A percentile compares a stretch with the other conserved stretches of the same genome.
These are phyloP conservation scores for Pythium diclinum DNA, from an alignment of 352 stramenopile species.

Conservation along the genomic window DNA sequence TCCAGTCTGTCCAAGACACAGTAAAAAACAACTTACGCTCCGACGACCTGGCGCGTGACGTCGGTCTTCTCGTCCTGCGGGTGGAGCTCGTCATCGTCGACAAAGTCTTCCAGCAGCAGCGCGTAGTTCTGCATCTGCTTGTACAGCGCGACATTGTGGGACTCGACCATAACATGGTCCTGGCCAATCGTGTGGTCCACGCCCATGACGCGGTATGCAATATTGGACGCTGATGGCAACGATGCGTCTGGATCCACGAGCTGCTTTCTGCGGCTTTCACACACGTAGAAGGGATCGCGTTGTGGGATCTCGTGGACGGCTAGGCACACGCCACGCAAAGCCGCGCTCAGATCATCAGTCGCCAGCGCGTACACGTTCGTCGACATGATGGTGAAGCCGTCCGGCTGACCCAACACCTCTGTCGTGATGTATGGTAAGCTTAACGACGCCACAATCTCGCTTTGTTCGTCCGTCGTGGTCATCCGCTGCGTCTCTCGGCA, in stretches of 20 bases:
- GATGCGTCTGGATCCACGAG: slow-evolving; percentile 8
- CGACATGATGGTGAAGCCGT: slow-evolving; percentile 17
- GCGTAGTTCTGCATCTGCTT: slow-evolving; percentile 25
- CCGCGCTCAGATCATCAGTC: slow-evolving; percentile 21
- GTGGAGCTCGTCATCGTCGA: slow-evolving; percentile 36
- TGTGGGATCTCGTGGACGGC: slow-evolving; percentile 20
- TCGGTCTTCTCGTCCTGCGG: slow-evolving; percentile 15
- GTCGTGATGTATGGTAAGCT: slow-evolving; percentile 4
- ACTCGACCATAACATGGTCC: slow-evolving; percentile 27
- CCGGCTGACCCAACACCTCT: slow-evolving; percentile 2
- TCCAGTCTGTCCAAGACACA: too few relatives aligned
- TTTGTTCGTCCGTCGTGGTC: not conserved
- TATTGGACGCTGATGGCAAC: slow-evolving; percentile 23
- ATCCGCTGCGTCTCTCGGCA: not conserved
- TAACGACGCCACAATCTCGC: too few relatives aligned
- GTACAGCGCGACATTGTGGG: slow-evolving; percentile 27
- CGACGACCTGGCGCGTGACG: slow-evolving; percentile 24
- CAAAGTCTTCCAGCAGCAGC: slow-evolving; percentile 33
- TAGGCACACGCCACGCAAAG: slow-evolving; percentile 26
- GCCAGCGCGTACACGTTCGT: slow-evolving; percentile 36
- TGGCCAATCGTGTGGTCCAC: slow-evolving; percentile 9
- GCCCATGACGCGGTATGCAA: slow-evolving; percentile 15
- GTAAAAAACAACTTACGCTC: slow-evolving; percentile 11
- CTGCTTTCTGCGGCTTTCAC: not conserved
- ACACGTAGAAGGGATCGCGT: slow-evolving; percentile 13